Percentiles rank a stretch among this genome's conserved stretches.
Evolutionary conservation across 306 rosid genomes (phyloP).

Genomic region (Mimosa bimucronata): DNA sequence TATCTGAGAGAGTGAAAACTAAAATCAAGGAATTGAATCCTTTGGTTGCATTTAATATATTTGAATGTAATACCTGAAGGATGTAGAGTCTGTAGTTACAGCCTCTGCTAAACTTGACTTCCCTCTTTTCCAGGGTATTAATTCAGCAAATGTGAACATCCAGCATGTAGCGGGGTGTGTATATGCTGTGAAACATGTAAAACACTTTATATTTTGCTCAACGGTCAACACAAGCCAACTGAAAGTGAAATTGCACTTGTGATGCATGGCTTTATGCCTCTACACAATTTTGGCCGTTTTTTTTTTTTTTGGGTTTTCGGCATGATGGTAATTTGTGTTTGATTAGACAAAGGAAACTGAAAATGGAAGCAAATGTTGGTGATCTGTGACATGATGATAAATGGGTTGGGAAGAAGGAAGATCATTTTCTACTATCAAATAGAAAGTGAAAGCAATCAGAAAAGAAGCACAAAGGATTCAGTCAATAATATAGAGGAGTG

Average conservation of each 20-base stretch:
- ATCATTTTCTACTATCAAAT: background rate
- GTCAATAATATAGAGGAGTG: background rate
- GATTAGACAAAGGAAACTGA: background rate
- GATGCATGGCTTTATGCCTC: background rate
- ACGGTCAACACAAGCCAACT: too few species aligned
- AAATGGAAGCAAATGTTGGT: background rate
- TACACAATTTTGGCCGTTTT: background rate
- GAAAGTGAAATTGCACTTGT: background rate
- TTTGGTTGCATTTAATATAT: background rate
- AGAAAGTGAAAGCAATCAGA: background rate
- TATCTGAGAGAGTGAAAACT: background rate
- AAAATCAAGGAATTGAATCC: background rate
- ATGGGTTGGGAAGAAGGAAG: background rate
- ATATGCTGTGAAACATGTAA: too few species aligned
- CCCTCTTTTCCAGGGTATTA: constrained; percentile 77
- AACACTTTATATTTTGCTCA: too few species aligned
- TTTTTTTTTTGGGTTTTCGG: background rate
- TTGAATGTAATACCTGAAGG: constrained; percentile 60
- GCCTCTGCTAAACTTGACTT: constrained; percentile 87
- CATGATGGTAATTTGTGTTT: background rate
- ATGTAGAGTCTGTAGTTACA: constrained; percentile 83
- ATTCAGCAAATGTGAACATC: too few species aligned
- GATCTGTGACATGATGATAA: background rate
- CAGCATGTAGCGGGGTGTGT: too few species aligned
- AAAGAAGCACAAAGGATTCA: background rate